phyloP scores from a whole-genome alignment of 495 filamentous ascomycete species.

The Extremus antarcticus region DNA sequence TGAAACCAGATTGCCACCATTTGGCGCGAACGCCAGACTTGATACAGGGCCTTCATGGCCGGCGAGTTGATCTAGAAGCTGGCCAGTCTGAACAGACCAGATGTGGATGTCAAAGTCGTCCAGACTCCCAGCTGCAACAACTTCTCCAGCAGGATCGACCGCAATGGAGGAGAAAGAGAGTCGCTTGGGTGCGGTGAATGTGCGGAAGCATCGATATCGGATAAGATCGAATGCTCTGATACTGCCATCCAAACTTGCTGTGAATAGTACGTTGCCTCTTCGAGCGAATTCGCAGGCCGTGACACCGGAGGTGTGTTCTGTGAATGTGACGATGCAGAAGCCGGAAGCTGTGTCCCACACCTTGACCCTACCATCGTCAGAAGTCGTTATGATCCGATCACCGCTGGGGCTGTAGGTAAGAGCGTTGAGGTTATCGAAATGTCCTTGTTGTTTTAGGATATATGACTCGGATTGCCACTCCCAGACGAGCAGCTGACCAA shows the following conservation, averaged over 20 bases:
- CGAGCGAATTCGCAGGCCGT: constrained; percentile 94
- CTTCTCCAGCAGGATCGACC: constrained; percentile 92
- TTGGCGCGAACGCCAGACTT: constrained; percentile 73
- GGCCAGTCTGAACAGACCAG: constrained; percentile 96
- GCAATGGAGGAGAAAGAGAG: constrained; percentile 87
- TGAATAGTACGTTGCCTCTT: constrained; percentile 89
- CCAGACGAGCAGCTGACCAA: constrained; percentile 92
- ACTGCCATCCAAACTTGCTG: constrained; percentile 84
- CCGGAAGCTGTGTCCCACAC: constrained; percentile 94
- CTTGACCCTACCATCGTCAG: constrained; percentile 96
- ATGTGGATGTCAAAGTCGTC: constrained; percentile 96
- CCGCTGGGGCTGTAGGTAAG: constrained; percentile 89
- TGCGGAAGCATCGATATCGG: constrained; percentile 90
- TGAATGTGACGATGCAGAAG: constrained; percentile 96
- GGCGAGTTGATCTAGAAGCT: constrained; percentile 78
- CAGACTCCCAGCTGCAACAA: constrained; percentile 86
- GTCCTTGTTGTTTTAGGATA: constrained; percentile 93
- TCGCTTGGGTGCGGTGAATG: constrained; percentile 84
- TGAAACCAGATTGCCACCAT: constrained; percentile 70
- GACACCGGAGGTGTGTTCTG: constrained; percentile 88
- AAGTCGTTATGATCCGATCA: constrained; percentile 78
- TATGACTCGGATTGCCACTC: constrained; percentile 99
- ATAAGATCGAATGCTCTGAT: constrained; percentile 94
- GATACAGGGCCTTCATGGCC: constrained; percentile 92
- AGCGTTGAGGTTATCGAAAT: constrained; percentile 93